phyloP scores from a whole-genome alignment of 768 basidiomycete genomes.

The Russula virescens region DNA sequence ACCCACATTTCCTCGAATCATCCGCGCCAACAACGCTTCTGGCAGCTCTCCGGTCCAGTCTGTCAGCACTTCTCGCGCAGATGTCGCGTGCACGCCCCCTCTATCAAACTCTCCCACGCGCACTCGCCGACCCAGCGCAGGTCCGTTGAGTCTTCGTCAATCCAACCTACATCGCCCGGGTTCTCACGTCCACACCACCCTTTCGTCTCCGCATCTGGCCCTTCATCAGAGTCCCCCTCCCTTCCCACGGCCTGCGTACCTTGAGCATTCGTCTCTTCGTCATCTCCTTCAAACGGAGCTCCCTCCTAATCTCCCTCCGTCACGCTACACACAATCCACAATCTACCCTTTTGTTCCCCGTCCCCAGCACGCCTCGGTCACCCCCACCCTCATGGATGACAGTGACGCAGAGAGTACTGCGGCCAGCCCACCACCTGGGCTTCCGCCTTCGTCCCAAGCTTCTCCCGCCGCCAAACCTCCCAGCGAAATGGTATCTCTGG shows the following conservation, averaged over 20 bases:
- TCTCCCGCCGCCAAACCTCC: slow-evolving; percentile 18
- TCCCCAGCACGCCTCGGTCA: slow-evolving; percentile 40
- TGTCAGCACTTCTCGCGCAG: slow-evolving; percentile 30
- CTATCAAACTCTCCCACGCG: slow-evolving; percentile 42
- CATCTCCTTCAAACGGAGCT: slow-evolving; percentile 57
- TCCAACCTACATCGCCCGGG: slow-evolving; percentile 17
- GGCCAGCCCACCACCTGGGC: slow-evolving; percentile 23
- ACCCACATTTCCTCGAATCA: slow-evolving; percentile 60
- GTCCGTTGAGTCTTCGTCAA: slow-evolving; percentile 21
- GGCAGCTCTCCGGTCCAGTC: slow-evolving; percentile 25
- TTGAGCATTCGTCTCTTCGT: slow-evolving; percentile 70
- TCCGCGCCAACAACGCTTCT: slow-evolving; percentile 49
- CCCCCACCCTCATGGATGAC: slow-evolving; percentile 20
- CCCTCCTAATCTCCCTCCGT: slow-evolving; percentile 36
- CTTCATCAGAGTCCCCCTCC: slow-evolving; percentile 32
- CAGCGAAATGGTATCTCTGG: slow-evolving; percentile 14
- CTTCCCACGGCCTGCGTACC: slow-evolving; percentile 67
- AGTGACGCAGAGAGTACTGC: slow-evolving; percentile 27
- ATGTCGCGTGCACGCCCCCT: slow-evolving; percentile 40
- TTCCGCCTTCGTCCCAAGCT: slow-evolving; percentile 15
- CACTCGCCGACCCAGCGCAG: slow-evolving; percentile 42
- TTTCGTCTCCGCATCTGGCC: slow-evolving; percentile 29
- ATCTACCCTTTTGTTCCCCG: slow-evolving; percentile 19
- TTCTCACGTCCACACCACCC: slow-evolving; percentile 29
- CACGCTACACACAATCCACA: slow-evolving; percentile 19